Conservation (phyloP, 2,329 filamentous ascomycete species). For the Grosmannia huntii region DNA sequence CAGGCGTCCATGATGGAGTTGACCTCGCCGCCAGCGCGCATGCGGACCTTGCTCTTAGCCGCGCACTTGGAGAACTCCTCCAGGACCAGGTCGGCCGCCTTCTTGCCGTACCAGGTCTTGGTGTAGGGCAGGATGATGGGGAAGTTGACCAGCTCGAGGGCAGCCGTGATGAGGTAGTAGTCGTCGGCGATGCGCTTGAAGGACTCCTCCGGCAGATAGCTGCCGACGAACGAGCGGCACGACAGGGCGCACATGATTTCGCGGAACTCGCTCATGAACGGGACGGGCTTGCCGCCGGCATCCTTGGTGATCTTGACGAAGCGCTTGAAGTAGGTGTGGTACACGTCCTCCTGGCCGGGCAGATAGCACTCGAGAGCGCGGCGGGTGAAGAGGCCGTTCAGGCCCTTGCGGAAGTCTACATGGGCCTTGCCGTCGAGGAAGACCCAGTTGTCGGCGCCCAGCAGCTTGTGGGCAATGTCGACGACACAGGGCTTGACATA, state of each 20-base stretch:
- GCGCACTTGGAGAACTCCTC: conserved; percentile 83
- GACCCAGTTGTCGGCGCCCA: conserved; percentile 89
- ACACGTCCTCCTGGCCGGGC: conserved; percentile 84
- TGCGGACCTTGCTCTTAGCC: conserved; percentile 83
- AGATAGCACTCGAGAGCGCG: conserved; percentile 79
- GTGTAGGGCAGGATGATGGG: conserved; percentile 92
- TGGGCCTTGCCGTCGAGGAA: conserved; percentile 93
- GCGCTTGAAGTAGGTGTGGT: conserved; percentile 70
- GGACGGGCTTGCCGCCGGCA: conserved; percentile 57
- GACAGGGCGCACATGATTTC: conserved; percentile 92
- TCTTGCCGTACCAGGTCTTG: conserved; percentile 95
- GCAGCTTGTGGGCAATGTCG: conserved; percentile 83
- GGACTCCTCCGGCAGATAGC: conserved; percentile 83
- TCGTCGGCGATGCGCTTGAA: conserved; percentile 93
- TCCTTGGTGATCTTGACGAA: conserved; percentile 67
- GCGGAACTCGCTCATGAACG: conserved; percentile 85
- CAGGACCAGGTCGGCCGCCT: conserved; percentile 84
- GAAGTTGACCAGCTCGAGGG: conserved; percentile 95
- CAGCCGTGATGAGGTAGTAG: conserved; percentile 92
- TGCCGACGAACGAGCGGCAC: conserved; percentile 90
- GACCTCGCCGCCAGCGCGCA: conserved; percentile 75
- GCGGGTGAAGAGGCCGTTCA: conserved; percentile 90
- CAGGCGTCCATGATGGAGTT: conserved; percentile 94
- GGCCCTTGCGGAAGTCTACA: conserved; percentile 91
- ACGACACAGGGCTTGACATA: conserved; percentile 96